Evolutionary conservation across 78 protist genomes (phyloP), one percentile per base, ranked within the genome.

Genomic region (Polysphondylium violaceum): DNA sequence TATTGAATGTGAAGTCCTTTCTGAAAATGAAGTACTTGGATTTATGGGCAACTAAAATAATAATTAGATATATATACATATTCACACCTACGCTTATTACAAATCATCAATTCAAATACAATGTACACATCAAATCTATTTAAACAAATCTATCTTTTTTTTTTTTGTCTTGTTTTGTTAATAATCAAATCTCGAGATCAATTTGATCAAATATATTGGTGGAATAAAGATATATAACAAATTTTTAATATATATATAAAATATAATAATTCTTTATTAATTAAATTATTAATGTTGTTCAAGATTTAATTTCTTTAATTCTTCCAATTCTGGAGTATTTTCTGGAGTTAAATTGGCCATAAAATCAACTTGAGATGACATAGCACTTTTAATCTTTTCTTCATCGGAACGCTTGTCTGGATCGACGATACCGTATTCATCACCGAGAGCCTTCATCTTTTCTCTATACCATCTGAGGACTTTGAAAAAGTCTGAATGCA

Each of bases 401-500:
- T 83, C 91, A 59, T 83, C 91, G 5, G 91, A 47, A 63, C 91
- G 74, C 19, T 35, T 38, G 65, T 83, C 91, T 4, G 3, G 16
- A 40, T 83, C 91, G 17, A 69, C 74, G 75, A 83, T 69, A 33
- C 91, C 91, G 53, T 83, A 83, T 58, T 83, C 91, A 40, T 83
- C 91, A 58, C 94, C 87, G 61, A 88, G 75, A 33, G 55, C 81
- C 77, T 78, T 88, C 94, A 88, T 76, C 74, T 88, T 88, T 3
- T 88, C 94, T 25, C 81, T 68, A 64, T 88, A 88, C 81, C 87
- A 88, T 41, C 74, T 65, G n/a, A 88, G 74, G 14, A 88, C 94
- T 43, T 88, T 88, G 63, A 67, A 88, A 41, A 88, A 88, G 25
- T 88, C 94, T 44, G 81, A 47, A 81, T 91, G 95, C 90, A 76